These are phyloP conservation scores for Phycomyces nitens DNA, from an alignment of 192 early-diverging fungal species.

Conservation along the genomic window DNA sequence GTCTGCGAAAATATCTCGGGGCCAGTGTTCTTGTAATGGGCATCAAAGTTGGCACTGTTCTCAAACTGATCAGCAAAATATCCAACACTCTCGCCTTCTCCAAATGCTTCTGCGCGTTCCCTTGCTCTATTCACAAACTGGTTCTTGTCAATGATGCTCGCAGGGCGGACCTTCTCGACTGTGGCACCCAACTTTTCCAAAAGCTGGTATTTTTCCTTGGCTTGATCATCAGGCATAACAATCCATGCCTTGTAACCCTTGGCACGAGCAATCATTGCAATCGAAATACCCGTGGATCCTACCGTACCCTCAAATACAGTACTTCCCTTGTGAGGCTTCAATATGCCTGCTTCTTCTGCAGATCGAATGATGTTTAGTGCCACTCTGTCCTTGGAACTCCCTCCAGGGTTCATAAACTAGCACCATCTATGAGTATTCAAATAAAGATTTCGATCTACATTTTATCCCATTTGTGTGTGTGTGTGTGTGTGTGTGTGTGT, in stretches of 20 bases:
- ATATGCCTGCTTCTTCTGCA: slow-evolving; percentile 65
- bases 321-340: slow-evolving; percentile 69
- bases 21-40: slow-evolving; percentile 80
- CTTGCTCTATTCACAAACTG: slow-evolving; percentile 93
- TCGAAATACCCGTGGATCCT: slow-evolving; percentile 93
- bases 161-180: slow-evolving; percentile 89
- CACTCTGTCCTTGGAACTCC: slow-evolving; percentile 91
- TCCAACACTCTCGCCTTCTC: slow-evolving; percentile 35
- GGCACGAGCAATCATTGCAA: slow-evolving; percentile 87
- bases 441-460: too few relatives aligned
- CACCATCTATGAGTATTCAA: neutral
- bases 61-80: slow-evolving; percentile 96
- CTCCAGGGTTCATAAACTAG: slow-evolving; percentile 90
- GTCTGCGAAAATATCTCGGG: slow-evolving; percentile 87
- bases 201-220: slow-evolving; percentile 84
- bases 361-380: slow-evolving; percentile 81
- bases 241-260: slow-evolving; percentile 92
- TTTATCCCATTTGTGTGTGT: too few relatives aligned
- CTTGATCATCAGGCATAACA: slow-evolving; percentile 94
- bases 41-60: slow-evolving; percentile 78
- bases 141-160: slow-evolving; percentile 83
- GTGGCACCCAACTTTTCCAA: slow-evolving; percentile 79
- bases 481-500: neutral
- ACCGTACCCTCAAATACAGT: slow-evolving; percentile 94
- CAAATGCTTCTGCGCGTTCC: slow-evolving; percentile 67